Evolutionary conservation across 129 eudicot genomes (phyloP), one percentile per base, ranked within the genome.

Genomic region (Smallanthus sonchifolius): DNA sequence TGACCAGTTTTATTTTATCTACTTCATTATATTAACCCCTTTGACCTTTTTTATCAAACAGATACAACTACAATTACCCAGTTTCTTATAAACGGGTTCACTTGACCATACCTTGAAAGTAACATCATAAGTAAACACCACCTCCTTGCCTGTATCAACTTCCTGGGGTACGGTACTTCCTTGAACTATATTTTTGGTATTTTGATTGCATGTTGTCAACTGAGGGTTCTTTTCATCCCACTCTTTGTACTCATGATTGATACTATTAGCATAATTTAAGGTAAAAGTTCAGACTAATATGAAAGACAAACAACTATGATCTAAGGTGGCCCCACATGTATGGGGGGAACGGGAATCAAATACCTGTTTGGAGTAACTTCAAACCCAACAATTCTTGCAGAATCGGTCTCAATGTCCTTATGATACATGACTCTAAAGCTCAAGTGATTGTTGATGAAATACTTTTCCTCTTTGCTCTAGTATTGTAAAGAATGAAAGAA

Each of bases 341-440:
- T 4, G 9, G 42, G 37, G 14, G 39, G 66, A 60, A 34, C 42
- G 10, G 66, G 17, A 60, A 60, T 10, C 30, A 62, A 30, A 69
- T 76, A 90, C 98, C 98, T 94, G 92, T 81, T 80, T 39, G 98
- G 98, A 68, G 92, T 80, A 76, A 94, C 98, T 83, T 94, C 98
- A 88, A 94, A 94, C 40, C 97, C 97, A 30, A 94, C 98, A 66
- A 94, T 94, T 79, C 98, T 88, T 77, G 98, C 92, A 59, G 89
- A 75, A 83, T 90, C 97, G 30, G 96, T 86, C 67, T 88, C 98
- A 17, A 78, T 77, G 75, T 94, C 98, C 70, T 75, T 90, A 81
- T 94, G 98, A 51, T 81, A 94, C 98, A 90, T 94, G 67, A 94
- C 98, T 83, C 85, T 88, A 80, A 94, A 94, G 80, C 95, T 94